phyloP scores from a whole-genome alignment of 768 basidiomycete genomes.

The Cystobasidium ongulense region DNA sequence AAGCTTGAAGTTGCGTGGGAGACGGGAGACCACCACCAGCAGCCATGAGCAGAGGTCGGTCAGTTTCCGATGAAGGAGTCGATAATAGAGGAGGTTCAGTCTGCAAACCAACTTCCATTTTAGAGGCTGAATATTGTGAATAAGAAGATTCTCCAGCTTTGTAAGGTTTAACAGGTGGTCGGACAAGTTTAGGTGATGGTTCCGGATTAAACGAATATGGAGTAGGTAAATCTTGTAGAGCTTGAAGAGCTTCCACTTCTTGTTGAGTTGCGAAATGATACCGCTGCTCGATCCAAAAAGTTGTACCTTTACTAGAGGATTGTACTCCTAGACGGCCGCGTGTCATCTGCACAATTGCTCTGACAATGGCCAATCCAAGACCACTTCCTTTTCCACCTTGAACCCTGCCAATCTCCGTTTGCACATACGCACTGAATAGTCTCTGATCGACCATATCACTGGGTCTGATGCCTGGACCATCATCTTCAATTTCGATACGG shows the following conservation, averaged over 20 bases:
- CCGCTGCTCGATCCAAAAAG: conserved; percentile 41
- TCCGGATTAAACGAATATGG: not conserved
- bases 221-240: conserved; percentile 18
- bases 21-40: not conserved
- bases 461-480: conserved; percentile 48
- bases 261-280: conserved; percentile 21
- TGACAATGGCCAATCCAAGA: conserved; percentile 48
- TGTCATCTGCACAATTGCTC: conserved; percentile 49
- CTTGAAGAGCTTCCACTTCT: conserved; percentile 21
- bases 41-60: not conserved
- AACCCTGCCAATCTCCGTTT: conserved; percentile 49
- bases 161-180: conserved; percentile 27
- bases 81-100: not conserved
- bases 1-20: not conserved
- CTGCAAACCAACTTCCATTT: not conserved
- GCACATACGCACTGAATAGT: conserved; percentile 44
- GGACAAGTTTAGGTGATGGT: not conserved
- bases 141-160: conserved; percentile 19
- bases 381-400: conserved; percentile 51
- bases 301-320: conserved; percentile 38
- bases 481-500: conserved; percentile 49
- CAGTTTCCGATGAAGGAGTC: conserved; percentile 5
- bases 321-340: conserved; percentile 49
- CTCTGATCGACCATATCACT: conserved; percentile 46
- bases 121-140: conserved; percentile 12